These are phyloP conservation scores for Arxiozyma slooffiae DNA, from an alignment of 1,139 yeast species.

Conservation along the genomic window DNA sequence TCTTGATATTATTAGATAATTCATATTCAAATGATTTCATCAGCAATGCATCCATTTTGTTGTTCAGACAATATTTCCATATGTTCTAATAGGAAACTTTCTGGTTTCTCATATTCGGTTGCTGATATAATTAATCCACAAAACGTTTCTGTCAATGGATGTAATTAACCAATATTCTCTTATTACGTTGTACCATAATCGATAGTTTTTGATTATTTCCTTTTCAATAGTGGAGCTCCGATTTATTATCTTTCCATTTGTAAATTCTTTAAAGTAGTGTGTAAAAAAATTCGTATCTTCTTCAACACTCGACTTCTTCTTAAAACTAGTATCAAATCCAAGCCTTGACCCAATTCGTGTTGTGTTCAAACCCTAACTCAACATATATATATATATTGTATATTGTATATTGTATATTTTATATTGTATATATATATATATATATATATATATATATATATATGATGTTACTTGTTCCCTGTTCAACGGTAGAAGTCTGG, in stretches of 20 bases:
- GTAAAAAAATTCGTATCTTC: constrained; percentile 16
- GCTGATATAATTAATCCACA: constrained; percentile 43
- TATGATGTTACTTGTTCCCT: background rate
- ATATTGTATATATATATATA: background rate
- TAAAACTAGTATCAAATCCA: constrained; percentile 82
- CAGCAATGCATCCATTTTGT: constrained; percentile 84
- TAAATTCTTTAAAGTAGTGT: constrained; percentile 12
- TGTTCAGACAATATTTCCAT: constrained; percentile 65
- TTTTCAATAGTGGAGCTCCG: constrained; percentile 5
- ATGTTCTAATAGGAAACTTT: constrained; percentile 45
- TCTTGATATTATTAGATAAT: constrained; percentile 35
- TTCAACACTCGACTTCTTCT: constrained; percentile 47
- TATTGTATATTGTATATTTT: too few relatives aligned
- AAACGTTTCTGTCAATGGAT: constrained; percentile 50
- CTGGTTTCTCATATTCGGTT: constrained; percentile 41
- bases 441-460: background rate
- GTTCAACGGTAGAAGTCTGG: constrained; percentile 84
- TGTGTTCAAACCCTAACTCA: too few relatives aligned
- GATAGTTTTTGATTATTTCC: constrained; percentile 16
- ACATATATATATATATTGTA: too few relatives aligned
- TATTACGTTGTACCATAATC: constrained; percentile 32
- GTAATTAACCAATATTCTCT: constrained; percentile 40
- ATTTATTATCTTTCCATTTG: background rate
- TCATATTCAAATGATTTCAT: constrained; percentile 89
- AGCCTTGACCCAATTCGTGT: too few relatives aligned